Evolutionary conservation across 352 stramenopile genomes (phyloP).

Genomic region (Phytophthora kernoviae): DNA sequence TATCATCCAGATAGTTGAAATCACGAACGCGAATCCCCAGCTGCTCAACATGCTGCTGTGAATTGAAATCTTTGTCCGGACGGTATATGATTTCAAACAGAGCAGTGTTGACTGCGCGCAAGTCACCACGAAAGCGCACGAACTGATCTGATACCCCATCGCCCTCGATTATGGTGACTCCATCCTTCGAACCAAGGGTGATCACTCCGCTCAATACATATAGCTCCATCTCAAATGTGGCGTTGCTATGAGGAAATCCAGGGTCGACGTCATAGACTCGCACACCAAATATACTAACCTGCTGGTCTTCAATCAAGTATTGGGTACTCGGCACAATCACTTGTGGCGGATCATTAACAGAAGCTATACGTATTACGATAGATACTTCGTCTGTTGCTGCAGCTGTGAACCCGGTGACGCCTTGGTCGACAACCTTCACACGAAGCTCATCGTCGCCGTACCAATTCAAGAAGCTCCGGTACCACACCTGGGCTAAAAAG

Average conservation of each 20-base stretch:
- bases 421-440: conserved; percentile 67
- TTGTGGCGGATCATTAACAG: conserved; percentile 67
- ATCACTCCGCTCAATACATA: conserved; percentile 60
- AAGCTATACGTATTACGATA: conserved; percentile 47
- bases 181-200: conserved; percentile 31
- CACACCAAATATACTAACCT: conserved; percentile 70
- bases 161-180: conserved; percentile 55
- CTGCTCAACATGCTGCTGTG: conserved; percentile 56
- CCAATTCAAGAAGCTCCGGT: conserved; percentile 74
- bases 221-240: conserved; percentile 63
- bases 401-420: conserved; percentile 58
- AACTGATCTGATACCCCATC: conserved; percentile 55
- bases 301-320: conserved; percentile 60
- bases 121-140: conserved; percentile 53
- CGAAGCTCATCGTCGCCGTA: conserved; percentile 65
- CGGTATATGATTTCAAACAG: conserved; percentile 78
- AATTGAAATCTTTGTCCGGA: conserved; percentile 79
- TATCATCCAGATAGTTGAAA: conserved; percentile 59
- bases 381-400: conserved; percentile 39
- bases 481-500: conserved; percentile 52
- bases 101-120: conserved; percentile 65
- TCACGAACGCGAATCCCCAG: conserved; percentile 64
- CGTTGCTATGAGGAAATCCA: conserved; percentile 28
- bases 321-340: conserved; percentile 58
- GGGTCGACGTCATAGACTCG: conserved; percentile 67